A percentile compares a stretch with the other conserved stretches of the same genome.
Conservation (phyloP, 805 yeast genomes). For the Starmerella roubikii region DNA sequence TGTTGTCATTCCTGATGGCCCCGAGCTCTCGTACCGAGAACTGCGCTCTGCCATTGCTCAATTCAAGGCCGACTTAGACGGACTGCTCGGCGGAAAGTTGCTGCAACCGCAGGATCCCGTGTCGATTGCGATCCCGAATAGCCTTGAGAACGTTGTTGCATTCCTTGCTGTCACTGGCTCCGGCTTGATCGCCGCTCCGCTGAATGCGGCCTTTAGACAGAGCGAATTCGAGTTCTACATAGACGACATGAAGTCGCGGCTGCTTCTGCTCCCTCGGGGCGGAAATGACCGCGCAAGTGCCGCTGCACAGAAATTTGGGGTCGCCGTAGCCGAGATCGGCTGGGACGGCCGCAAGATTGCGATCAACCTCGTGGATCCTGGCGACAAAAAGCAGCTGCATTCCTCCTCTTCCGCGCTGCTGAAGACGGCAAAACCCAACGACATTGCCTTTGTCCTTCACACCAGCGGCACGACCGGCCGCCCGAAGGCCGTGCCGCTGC, state of each 20-base stretch:
- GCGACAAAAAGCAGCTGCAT: conserved; percentile 1
- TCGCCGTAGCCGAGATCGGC: conserved; percentile 41
- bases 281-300: conserved; percentile 35
- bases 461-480: conserved; percentile 68
- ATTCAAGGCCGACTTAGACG: conserved; percentile 32
- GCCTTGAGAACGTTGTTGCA: conserved; percentile 42
- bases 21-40: conserved; percentile 33
- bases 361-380: conserved; percentile 13
- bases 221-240: conserved; percentile 52
- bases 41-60: conserved; percentile 35
- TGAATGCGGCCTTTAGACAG: conserved; percentile 49
- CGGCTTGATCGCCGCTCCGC: conserved; percentile 51
- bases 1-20: conserved; percentile 34
- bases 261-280: conserved; percentile 46
- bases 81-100: conserved; percentile 14
- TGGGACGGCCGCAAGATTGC: conserved; percentile 34
- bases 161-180: conserved; percentile 46
- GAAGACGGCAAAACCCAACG: conserved; percentile 30
- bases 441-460: conserved; percentile 52
- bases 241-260: conserved; percentile 43
- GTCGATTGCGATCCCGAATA: conserved; percentile 49
- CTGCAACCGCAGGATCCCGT: conserved; percentile 35
- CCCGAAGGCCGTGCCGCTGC: conserved; percentile 61
- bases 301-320: conserved; percentile 37
- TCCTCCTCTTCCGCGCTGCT: neutral